A percentile compares a stretch with the other conserved stretches of the same genome.
phyloP scores from a whole-genome alignment of 768 basidiomycete genomes.

The Hericium alpestre region DNA sequence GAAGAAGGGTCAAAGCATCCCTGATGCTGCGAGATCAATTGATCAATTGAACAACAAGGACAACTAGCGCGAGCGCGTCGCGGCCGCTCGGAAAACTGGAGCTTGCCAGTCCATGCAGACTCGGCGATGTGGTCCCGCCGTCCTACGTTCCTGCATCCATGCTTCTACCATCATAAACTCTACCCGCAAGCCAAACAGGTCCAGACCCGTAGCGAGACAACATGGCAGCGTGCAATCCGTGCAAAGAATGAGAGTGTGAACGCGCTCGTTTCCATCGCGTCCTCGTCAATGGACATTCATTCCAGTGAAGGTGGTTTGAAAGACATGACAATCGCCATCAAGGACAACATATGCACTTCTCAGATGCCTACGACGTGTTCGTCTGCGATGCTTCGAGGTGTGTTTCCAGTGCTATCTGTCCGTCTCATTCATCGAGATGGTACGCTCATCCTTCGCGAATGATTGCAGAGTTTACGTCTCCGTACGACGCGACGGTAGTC shows the following conservation, averaged over 20 bases:
- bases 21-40: no score
- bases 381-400: constrained; percentile 63
- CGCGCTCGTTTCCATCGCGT: constrained; percentile 35
- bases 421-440: not conserved
- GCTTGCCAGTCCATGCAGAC: no score
- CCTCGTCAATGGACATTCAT: not conserved
- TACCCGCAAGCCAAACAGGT: not conserved
- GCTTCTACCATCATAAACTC: no score
- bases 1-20: no score
- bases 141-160: no score
- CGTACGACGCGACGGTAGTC: constrained; percentile 84
- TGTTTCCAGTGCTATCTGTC: constrained; percentile 1
- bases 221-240: constrained; percentile 8
- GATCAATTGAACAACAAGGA: no score
- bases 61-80: no score
- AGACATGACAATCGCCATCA: constrained; percentile 55
- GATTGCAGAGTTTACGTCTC: constrained; percentile 55
- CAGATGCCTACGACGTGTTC: constrained; percentile 66
- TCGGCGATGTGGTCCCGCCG: no score
- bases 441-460: not conserved
- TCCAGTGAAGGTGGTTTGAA: constrained; percentile 21
- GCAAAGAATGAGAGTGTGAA: constrained; percentile 35
- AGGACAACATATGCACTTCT: constrained; percentile 77
- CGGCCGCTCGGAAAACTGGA: no score
- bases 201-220: not conserved